Percentiles rank a stretch among this genome's conserved stretches.
Conservation (phyloP, 2,329 filamentous ascomycete species). For the Fusarium sp. region DNA sequence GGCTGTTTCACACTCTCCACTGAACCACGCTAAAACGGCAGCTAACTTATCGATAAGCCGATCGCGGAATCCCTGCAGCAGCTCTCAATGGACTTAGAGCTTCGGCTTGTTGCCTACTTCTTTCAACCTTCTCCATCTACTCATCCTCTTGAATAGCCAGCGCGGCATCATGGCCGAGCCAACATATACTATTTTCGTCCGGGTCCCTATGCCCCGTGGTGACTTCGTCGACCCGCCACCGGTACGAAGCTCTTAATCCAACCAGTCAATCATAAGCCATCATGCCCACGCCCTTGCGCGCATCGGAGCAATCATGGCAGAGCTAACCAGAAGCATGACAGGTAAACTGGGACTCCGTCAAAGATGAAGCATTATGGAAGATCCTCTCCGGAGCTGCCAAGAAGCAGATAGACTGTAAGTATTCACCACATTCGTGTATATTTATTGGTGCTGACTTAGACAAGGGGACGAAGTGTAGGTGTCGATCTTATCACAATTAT, state of each 20-base stretch:
- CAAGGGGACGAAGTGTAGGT: constrained; percentile 81
- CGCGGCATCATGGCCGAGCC: constrained; percentile 58
- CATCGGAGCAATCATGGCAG: constrained; percentile 17
- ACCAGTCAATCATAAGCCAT: constrained; percentile 15
- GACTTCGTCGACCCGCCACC: constrained; percentile 91
- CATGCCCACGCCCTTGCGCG: constrained; percentile 26
- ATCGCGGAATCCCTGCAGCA: constrained; percentile 36
- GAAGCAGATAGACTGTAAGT: constrained; percentile 86
- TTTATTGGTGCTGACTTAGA: constrained; percentile 31
- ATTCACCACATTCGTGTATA: not conserved
- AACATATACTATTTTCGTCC: constrained; percentile 80
- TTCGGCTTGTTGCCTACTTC: constrained; percentile 25
- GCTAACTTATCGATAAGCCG: constrained; percentile 38
- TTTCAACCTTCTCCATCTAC: constrained; percentile 31
- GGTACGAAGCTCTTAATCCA: constrained; percentile 59
- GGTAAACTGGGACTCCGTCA: constrained; percentile 88
- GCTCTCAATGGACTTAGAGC: constrained; percentile 26
- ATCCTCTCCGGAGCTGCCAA: constrained; percentile 84
- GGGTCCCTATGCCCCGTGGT: constrained; percentile 87
- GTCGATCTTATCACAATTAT: constrained; percentile 27
- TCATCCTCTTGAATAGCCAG: constrained; percentile 30
- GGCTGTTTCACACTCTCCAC: constrained; percentile 18
- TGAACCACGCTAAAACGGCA: constrained; percentile 25
- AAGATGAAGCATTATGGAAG: constrained; percentile 91
- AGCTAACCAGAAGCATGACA: constrained; percentile 51